phyloP scores from a whole-genome alignment of 208 protist species.

The Angomonas ambiguus region DNA sequence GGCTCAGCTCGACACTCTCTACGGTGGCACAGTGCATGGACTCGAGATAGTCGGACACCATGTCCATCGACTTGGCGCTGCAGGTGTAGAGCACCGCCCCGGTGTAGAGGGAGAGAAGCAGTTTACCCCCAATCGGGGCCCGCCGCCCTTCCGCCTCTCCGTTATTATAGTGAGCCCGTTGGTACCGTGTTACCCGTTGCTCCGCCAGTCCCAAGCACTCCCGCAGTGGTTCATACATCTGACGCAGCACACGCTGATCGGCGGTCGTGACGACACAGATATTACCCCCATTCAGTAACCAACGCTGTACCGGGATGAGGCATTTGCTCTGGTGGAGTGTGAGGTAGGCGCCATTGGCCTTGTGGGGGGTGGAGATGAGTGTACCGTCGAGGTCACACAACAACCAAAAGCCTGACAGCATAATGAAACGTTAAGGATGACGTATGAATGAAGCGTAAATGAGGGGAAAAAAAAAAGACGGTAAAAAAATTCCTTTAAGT shows the following conservation, averaged over 20 bases:
- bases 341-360: slow-evolving; percentile 70
- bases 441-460: background rate
- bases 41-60: slow-evolving; percentile 47
- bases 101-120: slow-evolving; percentile 78
- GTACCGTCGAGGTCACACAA: slow-evolving; percentile 82
- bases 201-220: slow-evolving; percentile 18
- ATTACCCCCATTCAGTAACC: slow-evolving; percentile 69
- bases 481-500: too few relatives aligned
- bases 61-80: slow-evolving; percentile 33
- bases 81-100: slow-evolving; percentile 78
- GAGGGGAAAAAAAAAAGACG: too few relatives aligned
- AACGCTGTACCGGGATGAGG: slow-evolving; percentile 41
- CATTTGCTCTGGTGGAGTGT: slow-evolving; percentile 61
- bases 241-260: slow-evolving; percentile 55
- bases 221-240: slow-evolving; percentile 65
- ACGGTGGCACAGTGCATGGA: slow-evolving; percentile 54
- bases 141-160: background rate
- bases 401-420: slow-evolving; percentile 69
- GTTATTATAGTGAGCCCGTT: background rate
- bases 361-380: slow-evolving; percentile 79
- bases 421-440: slow-evolving; percentile 8
- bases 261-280: slow-evolving; percentile 83
- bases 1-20: slow-evolving; percentile 43
- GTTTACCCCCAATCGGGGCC: slow-evolving; percentile 22
- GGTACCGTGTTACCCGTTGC: background rate